Evolutionary conservation across 2,329 filamentous ascomycete species (phyloP), one percentile per base, ranked within the genome.

Genomic region (Hirsutella thompsonii): DNA sequence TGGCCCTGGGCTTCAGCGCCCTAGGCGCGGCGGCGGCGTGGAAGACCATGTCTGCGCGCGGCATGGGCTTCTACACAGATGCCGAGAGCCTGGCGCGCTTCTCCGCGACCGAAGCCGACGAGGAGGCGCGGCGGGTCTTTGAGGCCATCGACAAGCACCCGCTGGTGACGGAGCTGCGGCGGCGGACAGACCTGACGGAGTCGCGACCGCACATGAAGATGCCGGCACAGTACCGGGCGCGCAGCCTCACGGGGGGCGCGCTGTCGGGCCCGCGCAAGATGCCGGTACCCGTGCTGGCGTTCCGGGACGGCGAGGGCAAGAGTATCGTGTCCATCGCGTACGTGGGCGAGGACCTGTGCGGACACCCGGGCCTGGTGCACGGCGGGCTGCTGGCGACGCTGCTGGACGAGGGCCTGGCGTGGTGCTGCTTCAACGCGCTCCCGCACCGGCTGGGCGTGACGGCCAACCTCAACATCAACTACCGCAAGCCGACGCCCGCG

Each of bases 351-450:
- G 79, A 85, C 52, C 67, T 96, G 33, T 95, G 87, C 56, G 90
- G 90, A 2, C 89, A 96, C 59, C 84, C 86, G 5, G 87, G 84
- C 3, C 86, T 96, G 46, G 75, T 95, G 6, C 92, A 96, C 58
- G 90, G 90, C 39, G 90, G 90, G 0, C 66, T 94, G 48, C 67
- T 96, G 42, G 90, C 90, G n/a, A 95, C 90, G 11, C 72, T 96
- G 57, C 67, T 96, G 40, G 90, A 96, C 56, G 90, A 96, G 60
- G 87, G 86, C 0, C 67, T 96, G 35, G 90, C 84, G 26, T 72
- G 87, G 41, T 93, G 86, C 60, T 93, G 85, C 56, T 94, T 96
- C 61, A 79, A 78, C 5, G 87, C 86, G 20, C 68, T 96, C 54
- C 90, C 90, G 23, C 86, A 90, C 56, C 84, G 87, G 50, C 76